A percentile compares a stretch with the other conserved stretches of the same genome.
Conservation (phyloP, 2,329 filamentous ascomycete genomes). For the Proliferodiscus dingleyae region DNA sequence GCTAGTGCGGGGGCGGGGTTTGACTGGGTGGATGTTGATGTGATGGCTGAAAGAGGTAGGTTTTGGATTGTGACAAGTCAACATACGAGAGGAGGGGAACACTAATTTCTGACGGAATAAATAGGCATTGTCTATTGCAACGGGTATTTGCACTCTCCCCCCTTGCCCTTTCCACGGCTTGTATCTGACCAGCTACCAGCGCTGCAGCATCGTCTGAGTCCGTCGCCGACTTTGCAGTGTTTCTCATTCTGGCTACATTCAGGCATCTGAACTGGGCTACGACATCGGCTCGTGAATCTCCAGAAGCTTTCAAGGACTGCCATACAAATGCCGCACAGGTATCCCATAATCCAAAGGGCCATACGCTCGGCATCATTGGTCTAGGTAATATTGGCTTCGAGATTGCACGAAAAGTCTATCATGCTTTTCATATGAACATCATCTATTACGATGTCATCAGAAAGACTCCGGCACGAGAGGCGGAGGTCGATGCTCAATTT, state of each 20-base stretch:
- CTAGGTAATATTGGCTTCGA: slow-evolving; percentile 62
- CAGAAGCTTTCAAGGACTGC: slow-evolving; percentile 47
- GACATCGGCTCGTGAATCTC: slow-evolving; percentile 22
- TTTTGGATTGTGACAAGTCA: too few relatives aligned
- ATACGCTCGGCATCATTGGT: slow-evolving; percentile 61
- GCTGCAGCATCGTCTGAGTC: slow-evolving; percentile 66
- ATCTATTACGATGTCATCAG: slow-evolving; percentile 55
- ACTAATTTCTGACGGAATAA: too few relatives aligned
- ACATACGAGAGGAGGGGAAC: too few relatives aligned
- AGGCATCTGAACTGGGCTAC: slow-evolving; percentile 57
- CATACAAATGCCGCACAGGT: slow-evolving; percentile 54
- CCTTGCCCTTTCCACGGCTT: background rate
- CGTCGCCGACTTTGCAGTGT: slow-evolving; percentile 67
- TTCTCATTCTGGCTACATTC: slow-evolving; percentile 65
- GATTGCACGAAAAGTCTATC: slow-evolving; percentile 53
- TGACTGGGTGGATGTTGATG: slow-evolving; percentile 57
- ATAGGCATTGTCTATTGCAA: slow-evolving; percentile 67
- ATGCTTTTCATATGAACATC: slow-evolving; percentile 63
- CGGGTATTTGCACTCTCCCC: slow-evolving; percentile 27
- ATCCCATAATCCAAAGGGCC: slow-evolving; percentile 59
- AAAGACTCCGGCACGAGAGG: slow-evolving; percentile 32
- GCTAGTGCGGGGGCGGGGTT: slow-evolving; percentile 58
- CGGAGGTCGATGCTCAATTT: slow-evolving; percentile 47
- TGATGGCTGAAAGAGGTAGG: slow-evolving; percentile 51
- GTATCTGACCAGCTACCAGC: slow-evolving; percentile 26